Evolutionary conservation across 169 alveolate species (phyloP), one percentile per base, ranked within the genome.

Genomic region (Perkinsus marinus): DNA sequence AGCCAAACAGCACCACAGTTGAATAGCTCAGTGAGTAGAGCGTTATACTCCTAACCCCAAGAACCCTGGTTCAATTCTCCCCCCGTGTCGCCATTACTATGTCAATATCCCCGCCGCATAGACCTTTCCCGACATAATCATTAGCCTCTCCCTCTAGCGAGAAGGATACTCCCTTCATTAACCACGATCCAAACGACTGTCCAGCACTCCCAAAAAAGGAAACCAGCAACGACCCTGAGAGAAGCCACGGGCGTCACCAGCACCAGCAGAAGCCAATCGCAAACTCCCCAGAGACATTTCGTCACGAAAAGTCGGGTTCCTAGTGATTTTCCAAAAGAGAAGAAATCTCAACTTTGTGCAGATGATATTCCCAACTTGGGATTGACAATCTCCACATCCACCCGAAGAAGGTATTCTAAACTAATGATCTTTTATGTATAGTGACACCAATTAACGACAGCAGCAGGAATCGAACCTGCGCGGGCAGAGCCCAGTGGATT

Each of bases 391-490:
- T n/a, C n/a, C n/a, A n/a, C n/a, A n/a, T n/a, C n/a, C n/a, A n/a
- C n/a, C n/a, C n/a, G n/a, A n/a, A n/a, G n/a, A n/a, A n/a, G n/a
- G n/a, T n/a, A n/a, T n/a, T n/a, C n/a, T n/a, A n/a, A n/a, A n/a
- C n/a, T n/a, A n/a, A n/a, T n/a, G n/a, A n/a, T n/a, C n/a, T n/a
- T n/a, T n/a, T n/a, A n/a, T n/a, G n/a, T n/a, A n/a, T n/a, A n/a
- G n/a, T n/a, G n/a, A n/a, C n/a, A n/a, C n/a, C n/a, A n/a, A 41
- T 41, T 41, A 41, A 41, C 46, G 46, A 41, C 98, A 97, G 97
- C 97, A 95, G 97, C 98, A 97, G 98, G 98, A 96, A 96, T 97
- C 94, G 98, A 97, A 97, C 98, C 98, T 97, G 98, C 97, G 98
- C 98, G 98, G 98, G 98, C 95, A 96, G 96, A 96, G 96, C 98